Evolutionary conservation across 768 basidiomycete species (phyloP).

Genomic region (Russula dissimulans): DNA sequence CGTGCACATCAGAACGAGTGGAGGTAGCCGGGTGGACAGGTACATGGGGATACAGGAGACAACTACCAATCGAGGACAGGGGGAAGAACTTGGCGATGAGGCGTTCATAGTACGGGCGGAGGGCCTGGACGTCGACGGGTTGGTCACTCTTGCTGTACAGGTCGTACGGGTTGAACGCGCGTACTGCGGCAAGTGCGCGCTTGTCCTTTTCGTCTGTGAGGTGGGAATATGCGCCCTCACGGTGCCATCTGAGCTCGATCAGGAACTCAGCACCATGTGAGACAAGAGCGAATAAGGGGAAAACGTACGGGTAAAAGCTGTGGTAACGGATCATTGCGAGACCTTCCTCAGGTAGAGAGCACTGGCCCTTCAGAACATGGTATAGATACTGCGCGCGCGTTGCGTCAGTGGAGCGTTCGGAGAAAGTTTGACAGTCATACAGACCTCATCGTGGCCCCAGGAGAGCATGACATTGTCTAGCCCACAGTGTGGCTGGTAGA

Average conservation of each 20-base stretch:
- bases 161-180: conserved; percentile 90
- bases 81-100: conserved; percentile 83
- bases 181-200: conserved; percentile 59
- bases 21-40: neutral
- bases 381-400: conserved; percentile 57
- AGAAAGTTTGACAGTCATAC: conserved; percentile 20
- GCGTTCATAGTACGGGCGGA: conserved; percentile 75
- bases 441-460: conserved; percentile 87
- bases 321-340: conserved; percentile 92
- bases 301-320: conserved; percentile 75
- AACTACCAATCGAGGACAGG: conserved; percentile 68
- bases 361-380: conserved; percentile 75
- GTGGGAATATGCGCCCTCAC: conserved; percentile 76
- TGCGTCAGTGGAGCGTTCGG: neutral
- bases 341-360: conserved; percentile 67
- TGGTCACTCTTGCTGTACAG: conserved; percentile 85
- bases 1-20: conserved; percentile 5
- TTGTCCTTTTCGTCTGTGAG: conserved; percentile 66
- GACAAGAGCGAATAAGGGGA: neutral
- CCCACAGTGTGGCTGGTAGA: conserved; percentile 72
- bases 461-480: conserved; percentile 82
- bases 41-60: neutral
- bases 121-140: conserved; percentile 46
- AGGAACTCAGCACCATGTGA: neutral
- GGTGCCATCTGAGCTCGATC: conserved; percentile 57